These are phyloP conservation scores for Rubia occidens DNA, from an alignment of 305 asterid species.

Conservation along the genomic window DNA sequence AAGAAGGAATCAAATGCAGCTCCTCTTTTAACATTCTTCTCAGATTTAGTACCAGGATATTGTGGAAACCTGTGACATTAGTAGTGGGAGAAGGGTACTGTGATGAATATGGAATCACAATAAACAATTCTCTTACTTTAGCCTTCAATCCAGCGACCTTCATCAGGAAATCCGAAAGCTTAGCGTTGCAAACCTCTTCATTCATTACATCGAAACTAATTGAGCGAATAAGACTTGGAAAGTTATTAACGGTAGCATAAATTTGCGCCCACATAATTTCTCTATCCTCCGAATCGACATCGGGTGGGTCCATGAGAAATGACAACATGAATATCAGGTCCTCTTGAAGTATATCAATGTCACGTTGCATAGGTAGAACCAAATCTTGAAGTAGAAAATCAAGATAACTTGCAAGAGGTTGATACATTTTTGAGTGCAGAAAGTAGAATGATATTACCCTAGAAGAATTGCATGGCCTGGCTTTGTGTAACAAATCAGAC, in stretches of 20 bases:
- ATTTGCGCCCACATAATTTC: neutral
- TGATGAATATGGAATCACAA: neutral
- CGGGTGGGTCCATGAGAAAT: too few species aligned
- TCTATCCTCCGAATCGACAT: neutral
- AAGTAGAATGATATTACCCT: too few species aligned
- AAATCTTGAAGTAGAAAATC: too few species aligned
- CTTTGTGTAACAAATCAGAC: too few species aligned
- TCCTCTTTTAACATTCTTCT: neutral
- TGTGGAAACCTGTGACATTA: slow-evolving; percentile 14
- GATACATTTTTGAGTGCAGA: too few species aligned
- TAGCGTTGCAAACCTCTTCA: neutral
- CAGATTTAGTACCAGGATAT: neutral
- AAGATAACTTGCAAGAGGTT: too few species aligned
- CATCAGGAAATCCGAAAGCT: neutral
- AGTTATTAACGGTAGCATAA: neutral
- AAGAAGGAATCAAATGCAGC: neutral
- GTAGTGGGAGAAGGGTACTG: slow-evolving; percentile 13
- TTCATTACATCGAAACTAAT: neutral
- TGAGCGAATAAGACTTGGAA: neutral
- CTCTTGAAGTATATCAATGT: too few species aligned
- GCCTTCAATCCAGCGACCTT: neutral
- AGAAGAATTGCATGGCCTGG: too few species aligned
- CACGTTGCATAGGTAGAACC: too few species aligned
- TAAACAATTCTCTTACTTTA: neutral
- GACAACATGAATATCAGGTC: too few species aligned